A percentile compares a stretch with the other conserved stretches of the same genome.
Conservation (phyloP, 345 rosid genomes). For the Rubroshorea leprosula region DNA sequence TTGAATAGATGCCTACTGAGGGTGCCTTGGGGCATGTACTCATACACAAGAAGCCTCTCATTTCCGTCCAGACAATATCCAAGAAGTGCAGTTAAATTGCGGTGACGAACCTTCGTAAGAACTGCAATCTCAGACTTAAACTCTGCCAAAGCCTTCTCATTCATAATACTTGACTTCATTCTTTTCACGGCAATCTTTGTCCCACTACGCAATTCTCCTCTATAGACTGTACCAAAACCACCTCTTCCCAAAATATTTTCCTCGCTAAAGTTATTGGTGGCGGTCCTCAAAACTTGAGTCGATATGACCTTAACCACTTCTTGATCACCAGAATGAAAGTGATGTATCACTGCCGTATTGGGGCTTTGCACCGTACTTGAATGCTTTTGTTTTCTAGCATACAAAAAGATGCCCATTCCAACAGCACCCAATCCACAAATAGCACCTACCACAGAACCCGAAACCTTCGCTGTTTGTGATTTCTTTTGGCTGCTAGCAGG, state of each 20-base stretch:
- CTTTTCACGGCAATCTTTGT: slow-evolving; percentile 87
- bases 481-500: slow-evolving; percentile 28
- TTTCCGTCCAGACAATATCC: too few species aligned
- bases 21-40: too few species aligned
- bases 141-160: slow-evolving; percentile 58
- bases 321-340: slow-evolving; percentile 55
- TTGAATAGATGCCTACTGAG: slow-evolving; percentile 41
- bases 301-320: slow-evolving; percentile 67
- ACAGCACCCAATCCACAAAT: slow-evolving; percentile 35
- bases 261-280: too few species aligned
- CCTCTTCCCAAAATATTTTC: too few species aligned
- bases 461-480: slow-evolving; percentile 34
- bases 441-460: slow-evolving; percentile 49
- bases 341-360: slow-evolving; percentile 46
- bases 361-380: slow-evolving; percentile 48
- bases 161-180: slow-evolving; percentile 62
- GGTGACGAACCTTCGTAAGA: slow-evolving; percentile 72
- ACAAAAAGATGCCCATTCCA: slow-evolving; percentile 40
- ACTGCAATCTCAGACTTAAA: slow-evolving; percentile 80
- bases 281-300: too few species aligned
- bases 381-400: slow-evolving; percentile 29
- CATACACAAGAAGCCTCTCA: too few species aligned
- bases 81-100: too few species aligned
- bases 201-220: slow-evolving; percentile 77
- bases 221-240: too few species aligned